phyloP scores from a whole-genome alignment of 106 monocot species.

The Platanthera zijinensis region DNA sequence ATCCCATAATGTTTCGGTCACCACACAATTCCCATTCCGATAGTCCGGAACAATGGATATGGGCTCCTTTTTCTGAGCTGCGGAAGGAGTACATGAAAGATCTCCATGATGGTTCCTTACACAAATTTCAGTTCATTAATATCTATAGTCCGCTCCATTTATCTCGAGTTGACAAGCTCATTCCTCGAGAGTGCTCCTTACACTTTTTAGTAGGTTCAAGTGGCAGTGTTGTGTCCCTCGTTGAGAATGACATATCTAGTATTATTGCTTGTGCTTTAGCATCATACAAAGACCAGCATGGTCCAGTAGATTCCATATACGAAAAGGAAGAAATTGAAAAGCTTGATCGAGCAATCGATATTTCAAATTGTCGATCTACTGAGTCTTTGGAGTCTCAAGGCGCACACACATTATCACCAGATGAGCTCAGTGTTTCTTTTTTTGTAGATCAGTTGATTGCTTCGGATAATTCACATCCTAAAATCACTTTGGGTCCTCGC shows the following conservation, averaged over 20 bases:
- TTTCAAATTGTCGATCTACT: constrained; percentile 25
- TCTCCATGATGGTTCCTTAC: constrained; percentile 36
- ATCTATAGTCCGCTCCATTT: constrained; percentile 37
- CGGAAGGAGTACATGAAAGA: constrained; percentile 46
- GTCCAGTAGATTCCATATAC: neutral
- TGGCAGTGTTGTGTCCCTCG: constrained; percentile 48
- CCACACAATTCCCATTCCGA: constrained; percentile 10
- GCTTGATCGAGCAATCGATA: constrained; percentile 21
- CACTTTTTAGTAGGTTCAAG: constrained; percentile 19
- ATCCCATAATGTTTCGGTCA: constrained; percentile 3
- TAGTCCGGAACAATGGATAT: constrained; percentile 49
- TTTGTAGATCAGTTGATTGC: constrained; percentile 30
- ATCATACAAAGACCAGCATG: constrained; percentile 19
- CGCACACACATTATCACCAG: constrained; percentile 31
- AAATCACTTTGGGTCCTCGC: constrained; percentile 30
- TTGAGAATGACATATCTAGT: constrained; percentile 82
- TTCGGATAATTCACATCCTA: constrained; percentile 44
- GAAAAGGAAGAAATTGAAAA: constrained; percentile 20
- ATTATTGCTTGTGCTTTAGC: constrained; percentile 73
- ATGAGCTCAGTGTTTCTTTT: constrained; percentile 41
- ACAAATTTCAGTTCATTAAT: constrained; percentile 55
- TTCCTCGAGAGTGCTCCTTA: constrained; percentile 13
- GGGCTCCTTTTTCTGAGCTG: constrained; percentile 56
- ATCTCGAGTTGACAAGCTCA: constrained; percentile 24
- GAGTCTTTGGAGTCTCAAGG: constrained; percentile 34